Evolutionary conservation across 306 rosid species (phyloP), one percentile per base, ranked within the genome.

Genomic region (Citrullus mucosospermus): DNA sequence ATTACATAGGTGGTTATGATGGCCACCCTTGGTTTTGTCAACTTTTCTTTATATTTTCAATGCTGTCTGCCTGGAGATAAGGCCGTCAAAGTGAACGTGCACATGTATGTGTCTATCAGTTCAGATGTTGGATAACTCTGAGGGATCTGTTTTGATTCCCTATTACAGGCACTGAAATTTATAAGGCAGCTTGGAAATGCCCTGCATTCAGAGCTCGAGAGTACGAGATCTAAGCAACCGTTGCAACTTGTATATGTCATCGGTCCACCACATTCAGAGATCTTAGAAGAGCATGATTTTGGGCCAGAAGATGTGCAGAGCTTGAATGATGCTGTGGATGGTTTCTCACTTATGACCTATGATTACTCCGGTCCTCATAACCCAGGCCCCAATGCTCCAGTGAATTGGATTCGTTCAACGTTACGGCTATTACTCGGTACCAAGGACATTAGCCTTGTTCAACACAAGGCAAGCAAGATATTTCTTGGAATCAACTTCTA

Each of bases 371-470:
- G 88, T 85, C 91, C 93, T 80, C 93, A 84, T 25, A 91, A 83
- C 78, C 99, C 99, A 36, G 99, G 97, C 78, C 97, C 99, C 55
- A 95, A 92, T 88, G 99, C 99, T 63, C 99, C 99, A 78, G 79
- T 95, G 80, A 86, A 91, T 87, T 95, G 99, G 99, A 91, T 95
- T 81, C 89, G 81, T 71, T 84, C 88, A 44, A 82, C 87, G 18
- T 71, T 92, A 13, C 87, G 76, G 86, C 77, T 91, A 58, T 89
- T 95, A 72, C 90, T 90, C 77, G 88, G 88, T 59, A 68, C 80
- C 63, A 65, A 86, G 62, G 80, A 82, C 85, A 85, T 82, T 56
- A 80, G 78, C 32, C 51, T 18, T 75, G 86, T 81, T 79, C 86
- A 54, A 30, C 80, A 79, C 84, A 62, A 87, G 0, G 79, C 88